Conservation (phyloP, 192 early-diverging fungal species). For the Coemansia sp. region DNA sequence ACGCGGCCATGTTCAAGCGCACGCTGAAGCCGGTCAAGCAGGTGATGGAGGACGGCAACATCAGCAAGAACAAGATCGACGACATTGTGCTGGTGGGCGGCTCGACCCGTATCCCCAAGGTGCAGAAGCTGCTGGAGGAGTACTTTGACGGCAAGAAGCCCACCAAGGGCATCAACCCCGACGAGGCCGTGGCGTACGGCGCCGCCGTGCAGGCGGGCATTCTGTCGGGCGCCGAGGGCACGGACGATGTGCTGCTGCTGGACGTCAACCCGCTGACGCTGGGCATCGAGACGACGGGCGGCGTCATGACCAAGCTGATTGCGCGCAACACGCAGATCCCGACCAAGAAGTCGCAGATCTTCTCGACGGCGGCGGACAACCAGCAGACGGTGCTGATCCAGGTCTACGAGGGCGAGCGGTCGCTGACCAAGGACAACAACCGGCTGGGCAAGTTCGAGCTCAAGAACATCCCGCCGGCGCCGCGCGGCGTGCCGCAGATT, state of each 20-base stretch:
- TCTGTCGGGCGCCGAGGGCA: slow-evolving; percentile 65
- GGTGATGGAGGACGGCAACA: slow-evolving; percentile 84
- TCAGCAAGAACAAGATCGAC: slow-evolving; percentile 81
- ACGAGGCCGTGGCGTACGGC: slow-evolving; percentile 98
- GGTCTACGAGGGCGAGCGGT: slow-evolving; percentile 95
- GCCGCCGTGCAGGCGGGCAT: slow-evolving; percentile 95
- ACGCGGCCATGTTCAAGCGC: slow-evolving; percentile 87
- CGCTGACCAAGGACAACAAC: slow-evolving; percentile 98
- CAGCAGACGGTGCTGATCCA: slow-evolving; percentile 94
- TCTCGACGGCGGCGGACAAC: slow-evolving; percentile 96
- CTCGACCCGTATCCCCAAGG: slow-evolving; percentile 98
- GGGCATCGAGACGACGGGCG: slow-evolving; percentile 97
- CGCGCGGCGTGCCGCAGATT: slow-evolving; percentile 94
- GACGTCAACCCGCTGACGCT: slow-evolving; percentile 96
- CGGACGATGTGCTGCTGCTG: slow-evolving; percentile 68
- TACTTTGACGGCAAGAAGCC: slow-evolving; percentile 97
- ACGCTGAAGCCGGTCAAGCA: slow-evolving; percentile 91
- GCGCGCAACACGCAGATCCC: slow-evolving; percentile 89
- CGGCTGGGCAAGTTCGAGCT: slow-evolving; percentile 96
- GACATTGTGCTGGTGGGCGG: slow-evolving; percentile 98
- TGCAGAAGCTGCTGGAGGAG: slow-evolving; percentile 84
- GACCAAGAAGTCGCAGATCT: slow-evolving; percentile 97
- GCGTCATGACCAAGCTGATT: slow-evolving; percentile 95
- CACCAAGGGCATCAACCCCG: slow-evolving; percentile 95
- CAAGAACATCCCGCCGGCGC: slow-evolving; percentile 87